Conservation (phyloP, 495 filamentous ascomycete genomes). For the Penicillium cataractarum region DNA sequence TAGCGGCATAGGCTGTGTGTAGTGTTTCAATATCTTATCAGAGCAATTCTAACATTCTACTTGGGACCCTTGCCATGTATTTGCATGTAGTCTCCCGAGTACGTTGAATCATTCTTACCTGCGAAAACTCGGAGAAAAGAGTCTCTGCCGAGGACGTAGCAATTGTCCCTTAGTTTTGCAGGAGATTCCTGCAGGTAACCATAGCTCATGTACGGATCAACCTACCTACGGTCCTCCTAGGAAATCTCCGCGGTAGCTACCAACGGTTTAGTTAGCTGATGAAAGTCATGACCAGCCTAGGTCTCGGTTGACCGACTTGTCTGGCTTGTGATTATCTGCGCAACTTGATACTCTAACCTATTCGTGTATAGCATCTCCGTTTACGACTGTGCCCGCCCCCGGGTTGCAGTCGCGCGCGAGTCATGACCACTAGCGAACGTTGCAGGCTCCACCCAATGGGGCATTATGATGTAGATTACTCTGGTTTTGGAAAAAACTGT, state of each 20-base stretch:
- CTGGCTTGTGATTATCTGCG: constrained; percentile 1
- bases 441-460: neutral
- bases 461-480: neutral
- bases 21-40: too few relatives aligned
- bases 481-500: neutral
- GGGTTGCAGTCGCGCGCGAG: constrained; percentile 6
- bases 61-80: neutral
- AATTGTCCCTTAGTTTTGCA: neutral
- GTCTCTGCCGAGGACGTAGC: neutral
- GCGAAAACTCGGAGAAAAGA: neutral
- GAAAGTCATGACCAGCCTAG: neutral
- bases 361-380: neutral
- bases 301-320: neutral
- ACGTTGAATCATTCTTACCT: neutral
- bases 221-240: neutral
- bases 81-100: neutral
- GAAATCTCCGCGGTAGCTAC: neutral
- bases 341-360: neutral
- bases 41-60: too few relatives aligned
- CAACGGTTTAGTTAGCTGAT: neutral
- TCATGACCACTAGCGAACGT: constrained; percentile 1
- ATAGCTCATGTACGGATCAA: neutral
- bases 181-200: neutral
- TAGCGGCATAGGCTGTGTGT: too few relatives aligned
- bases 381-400: neutral